These are phyloP conservation scores for Elongisporangium undulatum DNA, from an alignment of 352 stramenopile species.

Conservation along the genomic window DNA sequence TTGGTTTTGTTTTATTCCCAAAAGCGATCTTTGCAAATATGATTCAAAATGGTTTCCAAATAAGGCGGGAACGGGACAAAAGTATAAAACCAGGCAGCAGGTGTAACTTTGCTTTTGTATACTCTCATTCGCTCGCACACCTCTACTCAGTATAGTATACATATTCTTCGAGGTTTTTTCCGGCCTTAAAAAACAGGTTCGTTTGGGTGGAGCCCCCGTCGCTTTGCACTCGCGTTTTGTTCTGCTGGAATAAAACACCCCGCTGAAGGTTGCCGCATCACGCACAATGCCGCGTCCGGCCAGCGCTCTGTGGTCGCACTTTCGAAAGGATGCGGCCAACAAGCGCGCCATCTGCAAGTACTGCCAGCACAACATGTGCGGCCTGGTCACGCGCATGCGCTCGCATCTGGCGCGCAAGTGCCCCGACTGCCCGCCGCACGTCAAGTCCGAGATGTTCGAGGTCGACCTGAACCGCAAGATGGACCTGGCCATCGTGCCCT, in stretches of 20 bases:
- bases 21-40: background rate
- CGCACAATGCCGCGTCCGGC: slow-evolving; percentile 47
- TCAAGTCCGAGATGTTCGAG: slow-evolving; percentile 51
- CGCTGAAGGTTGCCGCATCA: no score
- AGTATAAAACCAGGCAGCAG: background rate
- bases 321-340: slow-evolving; percentile 43
- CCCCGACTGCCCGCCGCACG: slow-evolving; percentile 29
- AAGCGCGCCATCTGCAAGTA: slow-evolving; percentile 75
- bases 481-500: slow-evolving; percentile 12
- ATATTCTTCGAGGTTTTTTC: background rate
- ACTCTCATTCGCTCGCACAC: background rate
- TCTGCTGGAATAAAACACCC: slow-evolving; percentile 27
- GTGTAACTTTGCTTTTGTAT: background rate
- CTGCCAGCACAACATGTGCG: slow-evolving; percentile 74
- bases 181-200: background rate
- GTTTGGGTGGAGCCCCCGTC: background rate
- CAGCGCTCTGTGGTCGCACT: slow-evolving; percentile 58
- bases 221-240: background rate
- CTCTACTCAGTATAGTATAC: background rate
- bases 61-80: background rate
- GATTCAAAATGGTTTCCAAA: background rate
- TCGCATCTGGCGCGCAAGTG: slow-evolving; percentile 59
- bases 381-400: slow-evolving; percentile 63
- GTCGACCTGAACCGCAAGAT: slow-evolving; percentile 35
- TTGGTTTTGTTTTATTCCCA: background rate